These are phyloP conservation scores for Hymenochaete sp. DNA, from an alignment of 1,284 basidiomycete species.

Conservation along the genomic window DNA sequence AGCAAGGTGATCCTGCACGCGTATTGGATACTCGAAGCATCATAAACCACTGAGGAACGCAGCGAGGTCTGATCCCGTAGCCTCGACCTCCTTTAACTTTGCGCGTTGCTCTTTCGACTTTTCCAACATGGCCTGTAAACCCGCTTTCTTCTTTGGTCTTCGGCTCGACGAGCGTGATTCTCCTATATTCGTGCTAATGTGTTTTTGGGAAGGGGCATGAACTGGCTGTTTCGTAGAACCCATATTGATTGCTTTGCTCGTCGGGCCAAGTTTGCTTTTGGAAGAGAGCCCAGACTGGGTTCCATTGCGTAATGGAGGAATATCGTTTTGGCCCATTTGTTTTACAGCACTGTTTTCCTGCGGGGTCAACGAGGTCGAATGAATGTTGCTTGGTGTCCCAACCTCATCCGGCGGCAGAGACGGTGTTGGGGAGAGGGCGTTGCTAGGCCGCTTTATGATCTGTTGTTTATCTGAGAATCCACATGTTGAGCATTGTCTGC, in stretches of 20 bases:
- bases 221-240: background rate
- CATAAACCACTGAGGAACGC: constrained; percentile 49
- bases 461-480: background rate
- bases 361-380: too few relatives aligned
- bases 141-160: constrained; percentile 37
- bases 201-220: background rate
- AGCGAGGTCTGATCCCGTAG: constrained; percentile 35
- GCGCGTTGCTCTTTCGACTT: constrained; percentile 46
- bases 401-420: constrained; percentile 2
- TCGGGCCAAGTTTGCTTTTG: background rate
- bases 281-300: background rate
- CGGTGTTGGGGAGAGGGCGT: background rate
- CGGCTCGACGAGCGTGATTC: background rate
- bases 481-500: background rate
- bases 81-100: constrained; percentile 23
- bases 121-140: constrained; percentile 52
- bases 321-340: background rate
- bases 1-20: too few relatives aligned
- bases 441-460: too few relatives aligned
- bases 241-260: background rate
- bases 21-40: too few relatives aligned
- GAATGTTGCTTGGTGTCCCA: constrained; percentile 3
- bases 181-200: background rate
- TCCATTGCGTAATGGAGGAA: background rate
- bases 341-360: too few relatives aligned